Base-by-base conservation (phyloP, 192 early-diverging fungal genomes). In the Linnemannia elongata region DNA sequence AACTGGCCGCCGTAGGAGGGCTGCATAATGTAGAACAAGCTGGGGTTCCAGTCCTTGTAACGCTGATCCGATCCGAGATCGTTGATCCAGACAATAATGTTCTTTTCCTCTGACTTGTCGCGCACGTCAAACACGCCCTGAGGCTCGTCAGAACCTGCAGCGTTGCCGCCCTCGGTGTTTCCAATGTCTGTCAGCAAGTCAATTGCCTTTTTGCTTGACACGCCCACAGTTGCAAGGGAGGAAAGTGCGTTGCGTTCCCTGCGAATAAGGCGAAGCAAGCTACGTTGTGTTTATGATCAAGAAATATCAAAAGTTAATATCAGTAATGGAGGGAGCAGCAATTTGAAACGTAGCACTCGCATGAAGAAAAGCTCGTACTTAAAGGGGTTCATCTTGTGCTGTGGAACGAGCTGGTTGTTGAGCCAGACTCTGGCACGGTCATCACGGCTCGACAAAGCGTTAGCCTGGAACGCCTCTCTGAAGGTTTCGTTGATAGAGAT, bases 1-100 rank as follows among this genome's bases (percentile, higher is more conserved):
- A 98, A 84, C 88, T 96, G 96, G 3, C 95, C 94, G 2, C 93
- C 91, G 68, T 90, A 94, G 0, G 81, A 52, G 7, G 96, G 93
- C 35, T 90, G 94, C 54, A 93, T 54, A 6, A 98, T 76, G 91
- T 92, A 76, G 42, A 69, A 44, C 18, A 81, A 35, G 27, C n/a
- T 68, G 9, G 80, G 41, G 15, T 27, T 54, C 95, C 95, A 98
- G 38, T 80, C 69, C 3, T 88, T 76, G 87, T 99, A 99, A 20
- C 94, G 91, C 0, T 76, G 63, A 79, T 99, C 98, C 24, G 90
- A 94, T 78, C 97, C 97, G 30, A 99, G 88, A 87, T 99, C 96
- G 85, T 99, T 99, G 86, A 94, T 91, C 98, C 98, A 99, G 33
- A 95, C 73, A 22, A 97, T 85, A 4, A 90, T 44, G 57, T 92